Percentiles rank a stretch among this genome's conserved stretches.
These are phyloP conservation scores for Verticillium albo-atrum DNA, from an alignment of 2,329 filamentous ascomycete genomes.

Conservation along the genomic window DNA sequence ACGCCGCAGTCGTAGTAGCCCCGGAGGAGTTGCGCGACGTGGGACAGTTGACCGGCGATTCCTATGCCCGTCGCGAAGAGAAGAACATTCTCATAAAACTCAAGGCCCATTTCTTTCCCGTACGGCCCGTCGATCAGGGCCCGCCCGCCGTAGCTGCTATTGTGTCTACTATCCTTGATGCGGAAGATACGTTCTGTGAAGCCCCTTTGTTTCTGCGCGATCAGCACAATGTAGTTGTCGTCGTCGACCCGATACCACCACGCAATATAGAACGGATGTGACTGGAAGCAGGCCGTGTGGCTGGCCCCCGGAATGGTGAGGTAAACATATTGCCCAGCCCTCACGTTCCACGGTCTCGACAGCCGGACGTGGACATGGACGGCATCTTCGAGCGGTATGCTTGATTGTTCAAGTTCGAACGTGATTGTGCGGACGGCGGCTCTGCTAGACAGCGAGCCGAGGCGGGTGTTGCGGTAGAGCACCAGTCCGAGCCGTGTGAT, in stretches of 20 bases:
- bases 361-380: background rate
- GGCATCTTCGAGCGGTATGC: background rate
- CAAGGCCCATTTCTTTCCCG: background rate
- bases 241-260: background rate
- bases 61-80: background rate
- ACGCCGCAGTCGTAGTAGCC: background rate
- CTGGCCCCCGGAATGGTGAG: background rate
- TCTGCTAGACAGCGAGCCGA: background rate
- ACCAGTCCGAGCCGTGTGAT: background rate
- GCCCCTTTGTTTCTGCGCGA: background rate
- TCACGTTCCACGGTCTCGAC: background rate
- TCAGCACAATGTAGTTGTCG: background rate
- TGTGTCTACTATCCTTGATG: background rate
- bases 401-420: background rate
- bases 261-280: background rate
- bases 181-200: background rate
- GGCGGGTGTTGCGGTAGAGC: background rate
- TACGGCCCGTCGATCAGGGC: background rate
- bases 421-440: background rate
- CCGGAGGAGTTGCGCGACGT: background rate
- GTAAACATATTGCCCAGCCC: background rate
- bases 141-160: background rate
- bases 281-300: background rate
- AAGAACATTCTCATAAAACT: background rate
- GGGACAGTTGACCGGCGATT: background rate